phyloP scores from a whole-genome alignment of 441 rosid species.

The Erysimum cheiri region DNA sequence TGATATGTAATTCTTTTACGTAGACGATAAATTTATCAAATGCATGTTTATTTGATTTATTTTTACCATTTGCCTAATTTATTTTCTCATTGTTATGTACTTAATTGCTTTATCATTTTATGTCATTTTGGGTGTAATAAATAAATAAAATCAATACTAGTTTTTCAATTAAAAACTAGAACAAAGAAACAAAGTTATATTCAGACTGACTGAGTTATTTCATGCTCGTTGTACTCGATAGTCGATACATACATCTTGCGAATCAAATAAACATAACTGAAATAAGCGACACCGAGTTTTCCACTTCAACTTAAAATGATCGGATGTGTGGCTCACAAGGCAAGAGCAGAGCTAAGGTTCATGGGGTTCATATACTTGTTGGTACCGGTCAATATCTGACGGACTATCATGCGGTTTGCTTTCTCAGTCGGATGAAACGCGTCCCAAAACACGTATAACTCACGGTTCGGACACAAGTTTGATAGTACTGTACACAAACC shows the following conservation, averaged over 20 bases:
- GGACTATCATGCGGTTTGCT: conserved; percentile 56
- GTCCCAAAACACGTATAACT: conserved; percentile 61
- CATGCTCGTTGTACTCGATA: not conserved
- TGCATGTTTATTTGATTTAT: no score
- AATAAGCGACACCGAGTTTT: not conserved
- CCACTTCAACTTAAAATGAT: conserved; percentile 4
- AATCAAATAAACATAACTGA: not conserved
- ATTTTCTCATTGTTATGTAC: not conserved
- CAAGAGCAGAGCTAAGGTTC: conserved; percentile 60
- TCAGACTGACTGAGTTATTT: conserved; percentile 9
- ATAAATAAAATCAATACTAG: not conserved
- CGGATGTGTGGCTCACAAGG: conserved; percentile 22
- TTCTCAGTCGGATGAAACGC: conserved; percentile 65
- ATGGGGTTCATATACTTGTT: conserved; percentile 59
- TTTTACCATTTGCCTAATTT: no score
- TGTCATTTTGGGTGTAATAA: not conserved
- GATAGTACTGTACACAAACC: conserved; percentile 61
- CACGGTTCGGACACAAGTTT: conserved; percentile 55
- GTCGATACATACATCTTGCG: conserved; percentile 9
- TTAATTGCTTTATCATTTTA: not conserved
- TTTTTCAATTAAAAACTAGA: not conserved
- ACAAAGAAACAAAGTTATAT: not conserved
- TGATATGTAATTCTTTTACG: no score
- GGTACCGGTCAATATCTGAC: conserved; percentile 51
- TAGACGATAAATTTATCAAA: no score